Percentiles rank a stretch among this genome's conserved stretches.
Conservation (phyloP, 805 yeast genomes). For the Wickerhamiella qilinensis region DNA sequence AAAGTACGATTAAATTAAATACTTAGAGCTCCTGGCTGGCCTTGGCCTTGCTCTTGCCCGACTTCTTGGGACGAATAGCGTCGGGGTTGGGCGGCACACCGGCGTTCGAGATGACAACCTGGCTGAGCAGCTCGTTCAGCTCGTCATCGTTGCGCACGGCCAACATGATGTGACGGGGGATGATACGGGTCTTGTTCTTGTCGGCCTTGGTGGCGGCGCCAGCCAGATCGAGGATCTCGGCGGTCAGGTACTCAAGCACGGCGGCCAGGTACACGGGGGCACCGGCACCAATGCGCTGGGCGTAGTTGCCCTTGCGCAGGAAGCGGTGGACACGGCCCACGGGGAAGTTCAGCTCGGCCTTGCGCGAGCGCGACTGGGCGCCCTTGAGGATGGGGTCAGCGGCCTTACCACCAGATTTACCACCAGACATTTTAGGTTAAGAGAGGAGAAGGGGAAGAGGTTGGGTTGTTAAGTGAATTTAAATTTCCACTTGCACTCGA, state of each 20-base stretch:
- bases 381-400: slow-evolving; percentile 79
- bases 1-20: slow-evolving; percentile 3
- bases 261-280: slow-evolving; percentile 94
- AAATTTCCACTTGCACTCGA: slow-evolving; percentile 6
- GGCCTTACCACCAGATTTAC: slow-evolving; percentile 80
- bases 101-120: slow-evolving; percentile 94
- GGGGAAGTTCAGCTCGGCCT: slow-evolving; percentile 51
- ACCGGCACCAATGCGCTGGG: slow-evolving; percentile 62
- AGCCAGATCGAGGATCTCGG: slow-evolving; percentile 93
- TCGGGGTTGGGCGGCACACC: slow-evolving; percentile 95
- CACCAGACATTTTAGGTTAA: slow-evolving; percentile 49
- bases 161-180: slow-evolving; percentile 91
- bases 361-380: slow-evolving; percentile 94
- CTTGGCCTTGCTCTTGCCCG: slow-evolving; percentile 22
- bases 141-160: slow-evolving; percentile 98
- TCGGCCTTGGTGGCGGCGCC: slow-evolving; percentile 93
- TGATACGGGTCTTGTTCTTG: slow-evolving; percentile 86
- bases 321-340: slow-evolving; percentile 98
- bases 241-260: slow-evolving; percentile 87
- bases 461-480: no score
- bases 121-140: slow-evolving; percentile 68
- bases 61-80: slow-evolving; percentile 54
- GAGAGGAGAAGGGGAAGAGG: no score
- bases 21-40: slow-evolving; percentile 26
- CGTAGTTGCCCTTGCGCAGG: slow-evolving; percentile 67